Conservation (phyloP, 1,284 basidiomycete species). For the Hemileccinum hortonii region DNA sequence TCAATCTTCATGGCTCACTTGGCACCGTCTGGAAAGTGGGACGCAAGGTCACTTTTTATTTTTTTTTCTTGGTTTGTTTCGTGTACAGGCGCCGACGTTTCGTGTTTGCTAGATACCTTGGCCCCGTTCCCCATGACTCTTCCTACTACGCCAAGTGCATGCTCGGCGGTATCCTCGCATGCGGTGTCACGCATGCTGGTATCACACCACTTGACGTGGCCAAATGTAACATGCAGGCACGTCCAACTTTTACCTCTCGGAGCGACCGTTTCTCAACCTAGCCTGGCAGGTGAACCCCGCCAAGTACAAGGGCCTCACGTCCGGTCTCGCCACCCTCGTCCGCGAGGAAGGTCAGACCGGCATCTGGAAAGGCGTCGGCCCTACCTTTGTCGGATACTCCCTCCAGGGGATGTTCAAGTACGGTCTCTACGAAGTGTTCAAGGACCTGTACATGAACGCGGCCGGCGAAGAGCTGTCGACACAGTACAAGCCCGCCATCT, state of each 20-base stretch:
- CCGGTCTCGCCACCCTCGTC: slow-evolving; percentile 73
- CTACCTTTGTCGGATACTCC: slow-evolving; percentile 90
- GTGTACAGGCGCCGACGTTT: neutral
- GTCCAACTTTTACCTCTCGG: slow-evolving; percentile 19
- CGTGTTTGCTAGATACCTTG: slow-evolving; percentile 47
- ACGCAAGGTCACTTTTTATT: slow-evolving; percentile 52
- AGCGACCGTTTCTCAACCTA: neutral
- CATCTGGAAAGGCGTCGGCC: slow-evolving; percentile 93
- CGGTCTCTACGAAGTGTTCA: slow-evolving; percentile 95
- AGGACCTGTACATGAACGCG: slow-evolving; percentile 85
- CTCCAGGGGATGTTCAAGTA: slow-evolving; percentile 98
- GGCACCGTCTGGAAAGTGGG: slow-evolving; percentile 58
- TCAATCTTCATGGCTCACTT: slow-evolving; percentile 26
- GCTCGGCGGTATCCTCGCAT: slow-evolving; percentile 90
- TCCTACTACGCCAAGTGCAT: slow-evolving; percentile 77
- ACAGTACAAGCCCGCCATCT: slow-evolving; percentile 91
- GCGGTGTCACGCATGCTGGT: slow-evolving; percentile 91
- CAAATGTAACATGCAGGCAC: slow-evolving; percentile 97
- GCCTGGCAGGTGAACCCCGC: slow-evolving; percentile 65
- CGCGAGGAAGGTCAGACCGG: slow-evolving; percentile 82
- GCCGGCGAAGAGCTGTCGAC: slow-evolving; percentile 82
- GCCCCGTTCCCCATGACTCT: slow-evolving; percentile 71
- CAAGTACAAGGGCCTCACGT: slow-evolving; percentile 76
- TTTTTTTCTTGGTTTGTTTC: slow-evolving; percentile 5
- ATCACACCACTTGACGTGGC: slow-evolving; percentile 93